Base-by-base conservation (phyloP, 345 rosid species). In the Carallia pectinifolia region DNA sequence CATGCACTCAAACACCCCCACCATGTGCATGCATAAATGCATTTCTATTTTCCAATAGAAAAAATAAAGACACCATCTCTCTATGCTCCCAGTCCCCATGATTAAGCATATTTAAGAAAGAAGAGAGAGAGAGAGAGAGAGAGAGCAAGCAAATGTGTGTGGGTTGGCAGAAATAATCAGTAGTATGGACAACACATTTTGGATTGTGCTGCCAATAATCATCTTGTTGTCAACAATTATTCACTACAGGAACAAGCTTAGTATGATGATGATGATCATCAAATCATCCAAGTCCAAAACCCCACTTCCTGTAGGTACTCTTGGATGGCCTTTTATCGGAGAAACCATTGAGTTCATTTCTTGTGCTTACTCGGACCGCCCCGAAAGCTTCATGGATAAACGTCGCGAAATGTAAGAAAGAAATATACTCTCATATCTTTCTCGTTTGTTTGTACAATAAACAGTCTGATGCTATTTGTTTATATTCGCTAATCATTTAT, bases 291-390 rank as follows among this genome's bases (percentile, higher is more conserved):
- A 62, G 12, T 8, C 31, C 67, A 31, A 53, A 67, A 62, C 78
- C 65, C 38, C 71, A 37, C 84, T 85, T 76, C 99, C 97, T 61
- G 73, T 70, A 2, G 99, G 99, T 60, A 80, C 81, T 68, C 83
- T 86, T 37, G 97, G 99, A 55, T 92, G 96, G 97, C 99, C 99
- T 34, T 61, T 95, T 53, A 1, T 92, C 61, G 98, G 99, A 2
- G 99, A 95, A 81, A 89, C 98, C 71, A 79, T 95, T 18, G 97
- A 95, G 70, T 95, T 92, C 86, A 30, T 95, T 58, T 77, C 92
- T 29, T 85, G 81, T 78, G 98, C 97, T 61, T 90, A 83, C 82
- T 83, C 98, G 0, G 93, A 92, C 85, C 86, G 80, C 60, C 99
- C 99, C 0, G 98, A 95, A 76, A 81, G 81, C 75, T 95, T 95